phyloP scores from a whole-genome alignment of 306 rosid genomes.

The Acmispon strigosus region DNA sequence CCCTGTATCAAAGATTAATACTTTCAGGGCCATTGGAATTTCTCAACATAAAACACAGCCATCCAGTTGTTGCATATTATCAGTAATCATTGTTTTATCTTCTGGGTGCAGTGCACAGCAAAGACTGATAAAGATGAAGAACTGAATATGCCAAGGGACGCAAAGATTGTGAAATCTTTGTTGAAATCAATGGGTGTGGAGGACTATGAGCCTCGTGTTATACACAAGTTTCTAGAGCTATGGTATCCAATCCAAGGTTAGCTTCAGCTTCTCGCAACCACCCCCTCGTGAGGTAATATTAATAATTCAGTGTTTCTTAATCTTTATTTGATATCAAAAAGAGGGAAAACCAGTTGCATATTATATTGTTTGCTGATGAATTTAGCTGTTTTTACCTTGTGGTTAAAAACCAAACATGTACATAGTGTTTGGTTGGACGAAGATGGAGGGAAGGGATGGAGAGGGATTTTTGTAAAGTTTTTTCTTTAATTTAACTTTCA shows the following conservation, averaged over 20 bases:
- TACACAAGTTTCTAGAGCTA: constrained; percentile 78
- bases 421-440: too few relatives aligned
- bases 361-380: neutral
- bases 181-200: constrained; percentile 91
- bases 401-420: neutral
- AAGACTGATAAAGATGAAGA: constrained; percentile 82
- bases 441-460: too few relatives aligned
- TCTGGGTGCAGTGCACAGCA: neutral
- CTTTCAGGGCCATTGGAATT: neutral
- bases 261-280: constrained; percentile 92
- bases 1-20: neutral
- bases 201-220: constrained; percentile 74
- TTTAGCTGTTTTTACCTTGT: neutral
- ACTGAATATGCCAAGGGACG: constrained; percentile 67
- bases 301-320: neutral
- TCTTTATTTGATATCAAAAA: neutral
- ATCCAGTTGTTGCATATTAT: neutral
- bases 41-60: neutral
- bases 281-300: constrained; percentile 88
- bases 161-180: constrained; percentile 65
- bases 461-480: too few relatives aligned
- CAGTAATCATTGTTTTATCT: neutral
- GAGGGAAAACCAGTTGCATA: neutral
- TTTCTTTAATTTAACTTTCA: too few relatives aligned
- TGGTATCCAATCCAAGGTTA: constrained; percentile 94